These are phyloP conservation scores for Saccharomyces uvarum DNA, from an alignment of 1,139 yeast species.

Conservation along the genomic window DNA sequence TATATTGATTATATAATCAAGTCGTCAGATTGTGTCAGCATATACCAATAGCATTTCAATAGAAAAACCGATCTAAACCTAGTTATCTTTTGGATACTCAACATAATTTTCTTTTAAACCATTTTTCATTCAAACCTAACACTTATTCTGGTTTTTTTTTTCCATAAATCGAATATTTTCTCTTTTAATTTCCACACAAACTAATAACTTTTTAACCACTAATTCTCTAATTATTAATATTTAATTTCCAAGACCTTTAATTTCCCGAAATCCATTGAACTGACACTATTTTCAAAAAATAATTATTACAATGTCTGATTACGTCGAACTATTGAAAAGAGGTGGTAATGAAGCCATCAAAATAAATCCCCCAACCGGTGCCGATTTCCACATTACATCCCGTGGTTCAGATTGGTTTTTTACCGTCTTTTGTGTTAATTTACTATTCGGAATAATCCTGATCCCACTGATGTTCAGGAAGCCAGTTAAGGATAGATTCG, in stretches of 20 bases:
- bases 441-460: slow-evolving; percentile 32
- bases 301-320: slow-evolving; percentile 8
- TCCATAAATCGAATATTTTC: not conserved
- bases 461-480: slow-evolving; percentile 44
- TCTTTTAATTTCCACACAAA: not conserved
- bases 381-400: slow-evolving; percentile 20
- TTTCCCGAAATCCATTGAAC: not conserved
- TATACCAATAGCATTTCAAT: not conserved
- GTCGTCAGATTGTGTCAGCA: not conserved
- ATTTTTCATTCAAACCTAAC: not conserved
- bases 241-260: not conserved
- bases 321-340: slow-evolving; percentile 17
- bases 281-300: not conserved
- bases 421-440: slow-evolving; percentile 37
- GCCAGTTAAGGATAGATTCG: slow-evolving; percentile 17
- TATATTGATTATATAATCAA: not conserved
- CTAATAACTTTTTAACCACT: not conserved
- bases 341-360: slow-evolving; percentile 22
- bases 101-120: not conserved
- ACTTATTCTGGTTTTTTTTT: not conserved
- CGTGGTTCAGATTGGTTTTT: slow-evolving; percentile 25
- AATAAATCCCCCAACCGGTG: slow-evolving; percentile 19
- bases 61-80: not conserved
- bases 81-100: not conserved
- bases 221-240: not conserved